phyloP scores from a whole-genome alignment of 148 eudicot species.

The Silene uniflora region DNA sequence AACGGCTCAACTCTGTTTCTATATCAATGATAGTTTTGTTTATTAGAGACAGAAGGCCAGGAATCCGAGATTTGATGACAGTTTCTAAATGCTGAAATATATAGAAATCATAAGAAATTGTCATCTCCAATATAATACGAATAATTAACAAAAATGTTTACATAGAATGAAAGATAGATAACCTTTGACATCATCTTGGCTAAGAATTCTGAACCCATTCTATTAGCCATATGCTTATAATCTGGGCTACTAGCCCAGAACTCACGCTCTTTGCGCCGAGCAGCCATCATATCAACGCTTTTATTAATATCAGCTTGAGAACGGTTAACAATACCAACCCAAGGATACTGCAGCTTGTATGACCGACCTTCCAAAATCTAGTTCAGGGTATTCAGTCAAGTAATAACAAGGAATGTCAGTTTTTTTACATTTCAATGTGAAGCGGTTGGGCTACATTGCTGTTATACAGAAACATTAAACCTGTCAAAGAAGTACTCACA shows the following conservation, averaged over 20 bases:
- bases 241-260: slow-evolving; percentile 72
- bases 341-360: slow-evolving; percentile 73
- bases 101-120: slow-evolving; percentile 10
- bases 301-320: slow-evolving; percentile 95
- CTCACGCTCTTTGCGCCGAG: slow-evolving; percentile 78
- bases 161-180: slow-evolving; percentile 11
- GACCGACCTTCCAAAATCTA: slow-evolving; percentile 90
- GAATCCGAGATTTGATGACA: slow-evolving; percentile 94
- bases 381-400: slow-evolving; percentile 3
- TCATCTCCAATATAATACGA: not conserved
- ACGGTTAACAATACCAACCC: slow-evolving; percentile 96
- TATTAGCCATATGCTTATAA: slow-evolving; percentile 71
- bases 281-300: slow-evolving; percentile 86
- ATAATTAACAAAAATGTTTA: not conserved
- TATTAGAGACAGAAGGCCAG: slow-evolving; percentile 83
- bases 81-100: slow-evolving; percentile 77
- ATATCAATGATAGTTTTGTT: slow-evolving; percentile 80
- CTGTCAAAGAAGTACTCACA: slow-evolving; percentile 25
- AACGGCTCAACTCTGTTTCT: slow-evolving; percentile 88
- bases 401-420: not conserved
- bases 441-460: not conserved
- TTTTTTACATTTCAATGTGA: no score
- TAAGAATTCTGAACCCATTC: slow-evolving; percentile 93
- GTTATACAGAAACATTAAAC: not conserved
- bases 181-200: slow-evolving; percentile 90